A percentile compares a stretch with the other conserved stretches of the same genome.
These are phyloP conservation scores for Leccinum fuscescens DNA, from an alignment of 1,284 basidiomycete species.

Conservation along the genomic window DNA sequence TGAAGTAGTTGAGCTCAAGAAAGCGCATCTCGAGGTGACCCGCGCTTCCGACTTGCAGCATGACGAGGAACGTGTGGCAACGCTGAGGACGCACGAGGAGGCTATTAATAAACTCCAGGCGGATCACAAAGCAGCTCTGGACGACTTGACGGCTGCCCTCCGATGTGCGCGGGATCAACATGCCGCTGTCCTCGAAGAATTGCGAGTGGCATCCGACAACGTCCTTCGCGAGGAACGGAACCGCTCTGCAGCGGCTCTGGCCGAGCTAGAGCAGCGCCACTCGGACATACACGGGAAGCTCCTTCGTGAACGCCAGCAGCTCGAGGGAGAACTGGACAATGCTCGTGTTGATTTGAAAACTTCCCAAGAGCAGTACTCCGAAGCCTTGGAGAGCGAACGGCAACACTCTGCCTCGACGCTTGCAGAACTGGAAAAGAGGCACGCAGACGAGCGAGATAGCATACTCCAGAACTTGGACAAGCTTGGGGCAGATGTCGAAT, in stretches of 20 bases:
- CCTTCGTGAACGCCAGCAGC: slow-evolving; percentile 22
- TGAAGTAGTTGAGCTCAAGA: slow-evolving; percentile 47
- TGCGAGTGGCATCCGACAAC: slow-evolving; percentile 38
- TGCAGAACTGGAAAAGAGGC: slow-evolving; percentile 36
- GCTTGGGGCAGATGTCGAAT: slow-evolving; percentile 59
- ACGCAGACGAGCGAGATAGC: slow-evolving; percentile 37
- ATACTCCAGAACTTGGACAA: slow-evolving; percentile 53
- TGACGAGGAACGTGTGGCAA: slow-evolving; percentile 37
- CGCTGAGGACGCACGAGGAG: slow-evolving; percentile 39
- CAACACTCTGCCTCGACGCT: slow-evolving; percentile 32
- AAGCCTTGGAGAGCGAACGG: slow-evolving; percentile 34
- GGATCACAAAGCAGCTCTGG: slow-evolving; percentile 47
- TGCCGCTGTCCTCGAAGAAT: slow-evolving; percentile 40
- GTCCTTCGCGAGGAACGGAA: slow-evolving; percentile 42
- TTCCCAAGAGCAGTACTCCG: slow-evolving; percentile 20
- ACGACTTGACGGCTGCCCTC: slow-evolving; percentile 43
- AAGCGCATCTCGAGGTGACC: slow-evolving; percentile 42
- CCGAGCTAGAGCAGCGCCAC: slow-evolving; percentile 37
- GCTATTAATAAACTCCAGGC: slow-evolving; percentile 41
- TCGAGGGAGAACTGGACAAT: slow-evolving; percentile 29
- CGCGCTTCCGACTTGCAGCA: slow-evolving; percentile 25
- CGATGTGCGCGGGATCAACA: slow-evolving; percentile 48
- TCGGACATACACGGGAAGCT: slow-evolving; percentile 32
- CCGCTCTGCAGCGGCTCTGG: slow-evolving; percentile 38
- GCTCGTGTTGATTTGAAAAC: slow-evolving; percentile 15